These are phyloP conservation scores for Aplosporella prunicola DNA, from an alignment of 2,329 filamentous ascomycete species.

Conservation along the genomic window DNA sequence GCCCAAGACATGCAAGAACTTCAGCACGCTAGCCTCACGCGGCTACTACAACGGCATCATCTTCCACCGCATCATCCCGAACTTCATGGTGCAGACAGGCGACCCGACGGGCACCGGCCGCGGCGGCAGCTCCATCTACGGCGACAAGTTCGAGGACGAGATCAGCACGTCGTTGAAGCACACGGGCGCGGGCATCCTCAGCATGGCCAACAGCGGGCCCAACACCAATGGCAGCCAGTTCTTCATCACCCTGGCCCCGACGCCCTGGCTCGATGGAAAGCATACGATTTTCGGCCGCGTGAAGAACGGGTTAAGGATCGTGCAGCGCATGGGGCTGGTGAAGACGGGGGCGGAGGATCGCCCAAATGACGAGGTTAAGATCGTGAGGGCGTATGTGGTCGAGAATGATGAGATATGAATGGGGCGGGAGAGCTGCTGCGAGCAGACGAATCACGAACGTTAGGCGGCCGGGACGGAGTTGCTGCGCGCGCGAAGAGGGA, in stretches of 20 bases:
- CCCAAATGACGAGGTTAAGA: conserved; percentile 73
- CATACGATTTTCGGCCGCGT: conserved; percentile 95
- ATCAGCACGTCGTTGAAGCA: conserved; percentile 71
- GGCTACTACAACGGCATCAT: conserved; percentile 81
- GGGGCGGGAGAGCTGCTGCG: no score
- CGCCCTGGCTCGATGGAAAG: conserved; percentile 93
- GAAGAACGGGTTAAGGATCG: conserved; percentile 69
- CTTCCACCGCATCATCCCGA: conserved; percentile 90
- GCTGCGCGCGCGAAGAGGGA: no score
- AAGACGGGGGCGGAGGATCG: conserved; percentile 74
- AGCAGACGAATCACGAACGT: no score
- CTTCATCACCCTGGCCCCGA: conserved; percentile 88
- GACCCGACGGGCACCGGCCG: conserved; percentile 91
- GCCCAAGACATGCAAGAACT: conserved; percentile 83
- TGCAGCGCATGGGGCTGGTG: conserved; percentile 80
- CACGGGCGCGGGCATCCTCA: conserved; percentile 84
- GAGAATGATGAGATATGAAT: conserved; percentile 49
- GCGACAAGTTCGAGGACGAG: conserved; percentile 90
- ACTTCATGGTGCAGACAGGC: conserved; percentile 94
- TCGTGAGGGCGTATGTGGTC: conserved; percentile 62
- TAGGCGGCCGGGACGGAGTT: no score
- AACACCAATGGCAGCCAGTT: conserved; percentile 95
- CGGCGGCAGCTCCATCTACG: conserved; percentile 82
- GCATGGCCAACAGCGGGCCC: conserved; percentile 91
- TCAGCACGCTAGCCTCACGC: conserved; percentile 64